Conservation (phyloP, 2,329 filamentous ascomycete species). For the Xylariaceae sp. region DNA sequence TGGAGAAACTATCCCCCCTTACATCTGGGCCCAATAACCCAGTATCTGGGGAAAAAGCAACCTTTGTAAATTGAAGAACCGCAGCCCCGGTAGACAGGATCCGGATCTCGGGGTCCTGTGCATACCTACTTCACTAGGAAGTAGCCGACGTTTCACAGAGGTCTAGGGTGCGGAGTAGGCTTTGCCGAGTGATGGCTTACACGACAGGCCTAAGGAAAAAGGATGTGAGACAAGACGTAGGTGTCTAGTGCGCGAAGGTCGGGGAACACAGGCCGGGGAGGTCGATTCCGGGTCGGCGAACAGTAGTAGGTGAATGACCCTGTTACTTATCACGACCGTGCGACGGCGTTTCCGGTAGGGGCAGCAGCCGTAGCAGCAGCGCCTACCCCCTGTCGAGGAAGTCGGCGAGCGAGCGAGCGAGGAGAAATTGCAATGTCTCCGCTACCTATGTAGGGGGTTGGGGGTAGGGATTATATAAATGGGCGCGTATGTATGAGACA, state of each 20-base stretch:
- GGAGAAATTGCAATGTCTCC: neutral
- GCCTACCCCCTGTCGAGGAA: neutral
- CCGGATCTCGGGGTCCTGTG: too few species aligned
- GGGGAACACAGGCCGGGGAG: slow-evolving; percentile 12
- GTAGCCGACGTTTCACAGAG: too few species aligned
- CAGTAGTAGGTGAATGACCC: slow-evolving; percentile 10
- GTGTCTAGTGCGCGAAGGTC: too few species aligned
- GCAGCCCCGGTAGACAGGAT: too few species aligned
- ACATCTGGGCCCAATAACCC: too few species aligned
- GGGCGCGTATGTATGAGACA: neutral
- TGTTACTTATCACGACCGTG: neutral
- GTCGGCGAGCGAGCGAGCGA: neutral
- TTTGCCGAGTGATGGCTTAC: neutral
- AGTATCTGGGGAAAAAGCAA: too few species aligned
- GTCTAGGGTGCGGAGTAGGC: too few species aligned
- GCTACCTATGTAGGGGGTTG: neutral
- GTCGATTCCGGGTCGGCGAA: slow-evolving; percentile 22
- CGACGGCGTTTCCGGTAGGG: neutral
- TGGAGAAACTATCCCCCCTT: neutral
- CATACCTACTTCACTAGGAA: too few species aligned
- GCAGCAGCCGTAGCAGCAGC: neutral
- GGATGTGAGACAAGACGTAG: slow-evolving; percentile 5
- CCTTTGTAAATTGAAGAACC: too few species aligned
- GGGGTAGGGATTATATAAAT: neutral
- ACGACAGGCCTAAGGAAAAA: neutral